Base-by-base conservation (phyloP, 345 rosid species). In the Citrus trifoliata region DNA sequence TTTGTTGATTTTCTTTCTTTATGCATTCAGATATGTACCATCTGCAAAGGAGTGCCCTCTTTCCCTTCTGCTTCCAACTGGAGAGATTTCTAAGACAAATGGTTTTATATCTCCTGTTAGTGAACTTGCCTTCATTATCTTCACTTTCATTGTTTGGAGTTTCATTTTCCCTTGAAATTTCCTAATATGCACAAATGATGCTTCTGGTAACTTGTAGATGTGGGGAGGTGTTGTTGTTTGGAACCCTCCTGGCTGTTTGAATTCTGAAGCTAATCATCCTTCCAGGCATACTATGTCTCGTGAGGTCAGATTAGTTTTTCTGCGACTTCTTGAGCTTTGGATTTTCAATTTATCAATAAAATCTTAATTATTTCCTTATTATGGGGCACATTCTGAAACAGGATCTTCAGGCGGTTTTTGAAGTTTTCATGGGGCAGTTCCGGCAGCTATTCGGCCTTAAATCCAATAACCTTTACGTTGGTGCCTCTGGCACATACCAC, bases 171-270 rank as follows among this genome's bases (percentile, higher is more conserved):
- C 80, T 55, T 53, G 66, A 69, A 67, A 71, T 38, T 80, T 60
- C 32, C 69, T 63, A 9, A 38, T 32, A 42, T 64, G 37, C n/a
- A 32, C 14, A 51, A 66, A 37, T 76, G 21, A 58, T 77, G 64
- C 70, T 66, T 27, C 63, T 76, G 75, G 53, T 62, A 74, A 73
- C 77, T 67, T 78, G 64, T 85, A 94, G 99, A 96, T 93, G 98
- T 96, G 99, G 99, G 98, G 99, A 71, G 93, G 98, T 70, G 89
- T 94, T 63, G 88, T 90, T 80, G 95, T 94, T 58, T 96, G 97
- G 97, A 93, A 92, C 78, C 94, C 95, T 13, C 73, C 14, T 63
- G 82, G 78, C 82, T 93, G 98, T 85, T 85, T 76, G 24, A 82
- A 83, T 76, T 79, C 89, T 65, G 87, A 77, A 84, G 81, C 38